Percentiles rank a stretch among this genome's conserved stretches.
These are phyloP conservation scores for Epicoccum sorghinum DNA, from an alignment of 2,329 filamentous ascomycete species.

Conservation along the genomic window DNA sequence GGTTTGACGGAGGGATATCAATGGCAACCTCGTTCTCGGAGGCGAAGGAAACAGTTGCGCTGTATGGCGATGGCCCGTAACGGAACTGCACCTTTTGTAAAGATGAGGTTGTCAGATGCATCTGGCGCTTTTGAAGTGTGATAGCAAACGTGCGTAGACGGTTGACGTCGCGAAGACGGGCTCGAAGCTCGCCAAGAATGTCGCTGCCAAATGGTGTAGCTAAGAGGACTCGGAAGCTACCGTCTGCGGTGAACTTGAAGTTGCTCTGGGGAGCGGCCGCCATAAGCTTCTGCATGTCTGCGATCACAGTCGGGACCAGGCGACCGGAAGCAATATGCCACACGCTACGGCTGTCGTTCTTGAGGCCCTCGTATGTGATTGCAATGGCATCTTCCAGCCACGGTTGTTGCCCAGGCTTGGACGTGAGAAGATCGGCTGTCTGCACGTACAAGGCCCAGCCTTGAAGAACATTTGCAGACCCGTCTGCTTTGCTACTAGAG, in stretches of 20 bases:
- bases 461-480: slow-evolving; percentile 16
- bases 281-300: slow-evolving; percentile 48
- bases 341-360: slow-evolving; percentile 36
- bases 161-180: slow-evolving; percentile 69
- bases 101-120: slow-evolving; percentile 65
- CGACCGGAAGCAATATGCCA: slow-evolving; percentile 50
- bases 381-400: slow-evolving; percentile 40
- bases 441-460: slow-evolving; percentile 40
- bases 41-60: slow-evolving; percentile 64
- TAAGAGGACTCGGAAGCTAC: slow-evolving; percentile 68
- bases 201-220: slow-evolving; percentile 64
- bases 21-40: slow-evolving; percentile 59
- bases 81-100: slow-evolving; percentile 66
- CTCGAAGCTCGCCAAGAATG: slow-evolving; percentile 64
- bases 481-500: slow-evolving; percentile 4
- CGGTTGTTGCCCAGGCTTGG: slow-evolving; percentile 26
- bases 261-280: slow-evolving; percentile 61
- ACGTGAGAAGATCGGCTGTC: slow-evolving; percentile 34
- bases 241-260: slow-evolving; percentile 66
- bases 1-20: slow-evolving; percentile 66
- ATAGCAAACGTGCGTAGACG: slow-evolving; percentile 73
- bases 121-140: slow-evolving; percentile 64
- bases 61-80: slow-evolving; percentile 63
- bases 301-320: slow-evolving; percentile 43
- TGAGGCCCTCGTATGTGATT: slow-evolving; percentile 42